Evolutionary conservation across 768 basidiomycete genomes (phyloP), one percentile per base, ranked within the genome.

Genomic region (Xerocomellus chrysenteron): DNA sequence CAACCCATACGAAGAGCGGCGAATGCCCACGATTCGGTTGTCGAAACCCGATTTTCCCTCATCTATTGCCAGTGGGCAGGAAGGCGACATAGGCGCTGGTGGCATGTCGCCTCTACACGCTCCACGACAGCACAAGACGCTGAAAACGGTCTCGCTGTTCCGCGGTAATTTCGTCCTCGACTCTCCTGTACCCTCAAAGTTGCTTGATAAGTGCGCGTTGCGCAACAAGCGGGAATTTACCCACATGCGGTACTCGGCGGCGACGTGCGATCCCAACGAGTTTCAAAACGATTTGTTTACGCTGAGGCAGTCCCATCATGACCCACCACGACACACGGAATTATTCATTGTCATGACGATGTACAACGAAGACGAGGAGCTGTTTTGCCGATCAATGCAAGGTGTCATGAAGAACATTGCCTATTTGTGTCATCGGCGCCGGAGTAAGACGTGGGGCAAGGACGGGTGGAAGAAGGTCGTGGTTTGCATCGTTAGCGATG

Each of bases 401-500:
- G 95, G 95, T 49, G 90, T 98, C 7, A 92, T 97, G 73, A 93
- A 91, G 81, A 98, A 98, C 64, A 80, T 98, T 43, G 87, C 86
- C 5, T 92, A 96, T 71, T 71, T 98, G 57, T 93, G 91, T 67
- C 90, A 87, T 61, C 79, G 95, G 21, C 88, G 89, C 44, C 78
- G 91, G 47, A 90, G 87, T 63, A 94, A 92, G 79, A 97, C 90
- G 5, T 98, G 96, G 96, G 95, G 94, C 1, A 89, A 90, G 69
- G 94, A 97, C 0, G 94, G 94, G 2, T 98, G 96, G 96, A 95
- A 98, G 79, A 98, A 97, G 80, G 92, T 96, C 35, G 94, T 95
- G 9, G 88, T 96, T 11, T 94, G 91, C 66, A 86, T 95, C 62
- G 93, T 96, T 9, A 90, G 88, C 41, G 92, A 95, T 70, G 94